phyloP scores from a whole-genome alignment of 345 rosid species.

The Boechera divaricarpa region DNA sequence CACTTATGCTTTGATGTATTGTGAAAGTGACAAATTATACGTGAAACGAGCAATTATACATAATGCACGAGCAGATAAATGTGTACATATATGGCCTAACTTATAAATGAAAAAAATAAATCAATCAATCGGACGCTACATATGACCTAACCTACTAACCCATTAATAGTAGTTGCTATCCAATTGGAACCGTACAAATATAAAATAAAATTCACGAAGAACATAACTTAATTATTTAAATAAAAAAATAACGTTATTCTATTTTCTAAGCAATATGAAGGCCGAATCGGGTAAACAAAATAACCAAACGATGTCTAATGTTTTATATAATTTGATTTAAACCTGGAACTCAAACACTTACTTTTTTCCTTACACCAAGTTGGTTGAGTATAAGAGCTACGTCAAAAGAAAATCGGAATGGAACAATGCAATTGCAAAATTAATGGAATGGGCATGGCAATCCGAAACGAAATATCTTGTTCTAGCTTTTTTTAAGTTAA shows the following conservation, averaged over 20 bases:
- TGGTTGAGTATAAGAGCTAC: neutral
- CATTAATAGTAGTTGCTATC: conserved; percentile 6
- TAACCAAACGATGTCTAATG: neutral
- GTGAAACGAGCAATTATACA: conserved; percentile 16
- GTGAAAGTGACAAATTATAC: conserved; percentile 22
- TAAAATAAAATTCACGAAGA: neutral
- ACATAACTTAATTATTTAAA: neutral
- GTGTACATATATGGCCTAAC: conserved; percentile 10
- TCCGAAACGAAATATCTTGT: neutral
- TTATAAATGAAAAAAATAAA: neutral
- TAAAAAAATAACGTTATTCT: neutral
- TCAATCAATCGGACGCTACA: conserved; percentile 13
- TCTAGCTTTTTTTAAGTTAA: no score
- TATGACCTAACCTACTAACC: conserved; percentile 29
- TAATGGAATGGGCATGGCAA: neutral
- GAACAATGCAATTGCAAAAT: neutral
- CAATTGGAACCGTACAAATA: neutral
- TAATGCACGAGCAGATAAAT: neutral
- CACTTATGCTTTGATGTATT: conserved; percentile 12
- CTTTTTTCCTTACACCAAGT: neutral
- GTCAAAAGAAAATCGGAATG: conserved; percentile 1
- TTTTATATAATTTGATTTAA: neutral
- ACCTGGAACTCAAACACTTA: neutral
- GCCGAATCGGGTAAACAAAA: neutral
- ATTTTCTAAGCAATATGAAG: neutral